Base-by-base conservation (phyloP, 31 red algal genomes). In the Asparagopsis taxiformis region DNA sequence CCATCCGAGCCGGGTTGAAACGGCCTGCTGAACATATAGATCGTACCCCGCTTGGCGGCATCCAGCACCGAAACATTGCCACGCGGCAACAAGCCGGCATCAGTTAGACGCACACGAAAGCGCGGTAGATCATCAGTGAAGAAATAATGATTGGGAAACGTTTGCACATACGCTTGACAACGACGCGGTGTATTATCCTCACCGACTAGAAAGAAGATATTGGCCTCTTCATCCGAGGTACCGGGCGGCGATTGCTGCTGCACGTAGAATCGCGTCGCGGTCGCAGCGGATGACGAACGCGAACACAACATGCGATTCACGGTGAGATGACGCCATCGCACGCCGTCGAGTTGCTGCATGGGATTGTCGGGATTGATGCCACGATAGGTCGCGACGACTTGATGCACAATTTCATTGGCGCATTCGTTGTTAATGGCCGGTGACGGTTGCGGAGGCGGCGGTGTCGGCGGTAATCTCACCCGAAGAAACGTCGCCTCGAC, bases 101-200 rank as follows among this genome's bases (percentile, higher is more conserved):
- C 50, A 5, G 35, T 38, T 15, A 72, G 32, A 21, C 68, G 20
- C 23, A 33, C 32, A 3, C 32, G 20, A 20, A 72, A 72, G 32
- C 48, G 52, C 29, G 68, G 68, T 17, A 72, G 26, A 21, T 72
- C 68, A 38, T 72, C 20, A 3, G 33, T 20, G 68, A 72, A 72
- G 51, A 21, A 72, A 31, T 72, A 72, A 30, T n/a, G n/a, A n/a
- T 44, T 50, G 3, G 68, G 68, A 24, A 31, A 20, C 5, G n/a
- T 30, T 11, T 44, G 23, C 4, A 26, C 50, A 38, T 46, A 72
- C 17, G 48, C 32, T 6, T 50, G 49, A 38, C 68, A 72, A 24
- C 50, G 15, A 20, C 68, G 68, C 25, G 68, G 25, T 44, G 68
- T 24, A 57, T 72, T 72, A 21, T 72, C 68, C 20, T 32, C 15